Percentiles rank a stretch among this genome's conserved stretches.
Evolutionary conservation across 2,329 filamentous ascomycete genomes (phyloP).

Genomic region (Verticillium klebahnii): DNA sequence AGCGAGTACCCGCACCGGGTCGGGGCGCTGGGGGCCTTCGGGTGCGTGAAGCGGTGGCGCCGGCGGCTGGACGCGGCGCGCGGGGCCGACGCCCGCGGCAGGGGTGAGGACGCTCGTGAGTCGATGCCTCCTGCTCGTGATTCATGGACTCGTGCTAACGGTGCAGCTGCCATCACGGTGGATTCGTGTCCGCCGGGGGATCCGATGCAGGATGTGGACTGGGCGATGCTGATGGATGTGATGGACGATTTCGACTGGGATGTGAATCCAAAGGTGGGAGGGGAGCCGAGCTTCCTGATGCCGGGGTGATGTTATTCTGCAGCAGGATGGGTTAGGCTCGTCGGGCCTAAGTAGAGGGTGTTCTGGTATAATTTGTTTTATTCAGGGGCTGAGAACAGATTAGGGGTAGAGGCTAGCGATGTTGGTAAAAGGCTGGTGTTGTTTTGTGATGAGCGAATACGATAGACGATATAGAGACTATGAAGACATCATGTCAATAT

Average conservation of each 20-base stretch:
- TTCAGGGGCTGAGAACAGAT: too few species aligned
- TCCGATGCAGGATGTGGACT: conserved; percentile 41
- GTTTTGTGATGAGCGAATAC: too few species aligned
- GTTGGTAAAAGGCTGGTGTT: too few species aligned
- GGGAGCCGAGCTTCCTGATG: conserved; percentile 9
- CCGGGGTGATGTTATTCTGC: background rate
- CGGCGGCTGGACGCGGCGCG: conserved; percentile 30
- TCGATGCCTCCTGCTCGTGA: background rate
- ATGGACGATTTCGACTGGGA: conserved; percentile 39
- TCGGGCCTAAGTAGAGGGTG: too few species aligned
- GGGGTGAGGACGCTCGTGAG: conserved; percentile 3
- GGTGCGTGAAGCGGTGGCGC: conserved; percentile 45
- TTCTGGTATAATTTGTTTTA: too few species aligned
- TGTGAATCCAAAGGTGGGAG: conserved; percentile 8
- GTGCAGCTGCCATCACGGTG: conserved; percentile 6
- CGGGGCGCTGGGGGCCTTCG: conserved; percentile 43
- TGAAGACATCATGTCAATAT: too few species aligned
- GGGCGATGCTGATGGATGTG: conserved; percentile 41
- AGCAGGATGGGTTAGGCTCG: too few species aligned
- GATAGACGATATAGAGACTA: too few species aligned
- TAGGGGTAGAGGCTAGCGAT: too few species aligned
- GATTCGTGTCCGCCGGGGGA: conserved; percentile 18
- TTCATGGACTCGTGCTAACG: background rate
- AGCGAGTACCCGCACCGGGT: conserved; percentile 40
- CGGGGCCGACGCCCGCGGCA: background rate